Base-by-base conservation (phyloP, 2,329 filamentous ascomycete genomes). In the Lasiodiplodia sp. region DNA sequence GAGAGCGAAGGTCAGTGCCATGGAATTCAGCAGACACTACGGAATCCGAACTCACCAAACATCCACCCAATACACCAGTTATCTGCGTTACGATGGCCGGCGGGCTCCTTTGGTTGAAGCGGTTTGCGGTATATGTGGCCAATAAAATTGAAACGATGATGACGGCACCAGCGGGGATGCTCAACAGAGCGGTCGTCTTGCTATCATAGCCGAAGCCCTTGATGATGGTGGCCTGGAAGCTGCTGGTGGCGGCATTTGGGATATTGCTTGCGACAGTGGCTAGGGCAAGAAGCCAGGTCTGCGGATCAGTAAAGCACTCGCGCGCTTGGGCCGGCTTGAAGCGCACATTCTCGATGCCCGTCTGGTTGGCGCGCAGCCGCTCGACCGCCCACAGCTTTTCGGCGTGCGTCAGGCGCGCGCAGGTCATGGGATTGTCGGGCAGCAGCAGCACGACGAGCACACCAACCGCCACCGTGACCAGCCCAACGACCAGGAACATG, bases 341-440 rank as follows among this genome's bases (percentile, higher is more conserved):
- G 70, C 91, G 85, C 71, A 89, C 88, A 70, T 88, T 91, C 1
- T 89, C 90, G 18, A 92, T 89, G 0, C 92, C 92, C 69, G 92
- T 92, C 75, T 93, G 88, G 73, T 95, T 95, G 25, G 88, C 84
- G 0, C 91, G 85, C 6, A 95, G 87, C 0, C 92, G 85, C 71
- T 93, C 92, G 31, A 94, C 82, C 0, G 90, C 91, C 38, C 76
- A 77, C 38, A 80, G 72, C 51, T 81, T 78, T 67, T 82, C 80
- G 25, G 73, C 75, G 28, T 79, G 75, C 47, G 72, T 76, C 51
- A 83, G 76, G 16, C 77, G 74, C 18, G 76, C 31, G 31, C 31
- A 77, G 2, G 75, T 78, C 73, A 82, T 80, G 0, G 79, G 81
- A 60, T 81, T 82, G 64, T 82, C 78, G 0, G 81, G 82, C 23